These are phyloP conservation scores for Hagleromyces aurorensis DNA, from an alignment of 805 yeast species.

Conservation along the genomic window DNA sequence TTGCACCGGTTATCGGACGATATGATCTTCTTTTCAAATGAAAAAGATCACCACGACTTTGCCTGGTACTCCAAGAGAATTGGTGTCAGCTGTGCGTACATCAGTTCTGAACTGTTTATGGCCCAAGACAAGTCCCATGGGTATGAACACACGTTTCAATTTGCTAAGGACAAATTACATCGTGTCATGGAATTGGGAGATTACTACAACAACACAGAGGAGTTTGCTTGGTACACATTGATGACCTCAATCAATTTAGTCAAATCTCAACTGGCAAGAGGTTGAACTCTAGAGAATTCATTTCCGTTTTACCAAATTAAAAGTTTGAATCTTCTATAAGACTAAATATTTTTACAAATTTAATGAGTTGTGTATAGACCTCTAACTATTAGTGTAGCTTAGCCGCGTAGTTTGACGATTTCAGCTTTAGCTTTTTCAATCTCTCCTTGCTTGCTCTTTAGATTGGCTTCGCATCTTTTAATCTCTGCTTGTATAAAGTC, in stretches of 20 bases:
- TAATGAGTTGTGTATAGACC: slow-evolving; percentile 1
- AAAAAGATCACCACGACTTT: slow-evolving; percentile 60
- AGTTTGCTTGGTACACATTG: slow-evolving; percentile 68
- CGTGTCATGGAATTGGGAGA: slow-evolving; percentile 48
- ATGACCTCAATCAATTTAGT: slow-evolving; percentile 55
- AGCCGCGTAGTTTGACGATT: slow-evolving; percentile 39
- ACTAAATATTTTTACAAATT: slow-evolving; percentile 7
- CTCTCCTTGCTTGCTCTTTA: slow-evolving; percentile 45
- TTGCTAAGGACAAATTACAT: slow-evolving; percentile 53
- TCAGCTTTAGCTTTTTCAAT: slow-evolving; percentile 55
- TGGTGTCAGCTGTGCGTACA: slow-evolving; percentile 60
- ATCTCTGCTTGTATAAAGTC: slow-evolving; percentile 83
- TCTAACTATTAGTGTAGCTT: slow-evolving; percentile 16
- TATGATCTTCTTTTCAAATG: slow-evolving; percentile 71
- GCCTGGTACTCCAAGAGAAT: slow-evolving; percentile 91
- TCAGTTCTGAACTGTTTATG: slow-evolving; percentile 73
- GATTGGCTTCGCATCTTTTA: slow-evolving; percentile 61
- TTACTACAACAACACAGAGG: slow-evolving; percentile 57
- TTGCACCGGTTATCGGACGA: slow-evolving; percentile 77
- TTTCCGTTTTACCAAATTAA: too few relatives aligned
- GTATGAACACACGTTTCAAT: slow-evolving; percentile 50
- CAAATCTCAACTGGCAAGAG: slow-evolving; percentile 57
- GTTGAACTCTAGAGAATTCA: slow-evolving; percentile 9
- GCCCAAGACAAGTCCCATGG: slow-evolving; percentile 57
- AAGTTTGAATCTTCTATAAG: slow-evolving; percentile 1